These are phyloP conservation scores for Trichoderma lentiforme DNA, from an alignment of 2,329 filamentous ascomycete species.

Conservation along the genomic window DNA sequence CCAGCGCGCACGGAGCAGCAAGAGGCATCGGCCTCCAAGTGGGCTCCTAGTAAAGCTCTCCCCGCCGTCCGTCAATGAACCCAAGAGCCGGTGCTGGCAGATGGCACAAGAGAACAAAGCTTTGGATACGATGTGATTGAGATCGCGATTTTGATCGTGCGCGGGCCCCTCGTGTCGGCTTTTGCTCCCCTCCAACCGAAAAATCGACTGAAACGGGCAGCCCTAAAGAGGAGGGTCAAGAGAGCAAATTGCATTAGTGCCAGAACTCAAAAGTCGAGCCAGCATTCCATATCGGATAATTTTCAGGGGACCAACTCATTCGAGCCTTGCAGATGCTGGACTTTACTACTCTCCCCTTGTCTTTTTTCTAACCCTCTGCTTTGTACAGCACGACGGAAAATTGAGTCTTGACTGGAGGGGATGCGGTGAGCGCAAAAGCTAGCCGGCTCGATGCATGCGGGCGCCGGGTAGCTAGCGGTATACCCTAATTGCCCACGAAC, in stretches of 20 bases:
- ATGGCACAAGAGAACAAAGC: neutral
- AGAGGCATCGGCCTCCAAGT: neutral
- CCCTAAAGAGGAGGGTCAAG: neutral
- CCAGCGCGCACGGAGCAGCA: neutral
- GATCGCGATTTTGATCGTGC: constrained; percentile 1
- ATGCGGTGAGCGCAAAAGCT: constrained; percentile 16
- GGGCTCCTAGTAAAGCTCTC: neutral
- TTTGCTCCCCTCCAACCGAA: neutral
- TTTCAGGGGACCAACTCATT: neutral
- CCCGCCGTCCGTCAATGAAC: neutral
- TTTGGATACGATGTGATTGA: neutral
- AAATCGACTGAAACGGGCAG: neutral
- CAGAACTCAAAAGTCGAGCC: neutral
- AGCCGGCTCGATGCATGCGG: constrained; percentile 10
- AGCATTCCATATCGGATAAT: neutral
- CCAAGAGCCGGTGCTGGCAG: neutral
- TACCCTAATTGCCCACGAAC: constrained; percentile 1
- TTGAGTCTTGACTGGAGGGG: constrained; percentile 3
- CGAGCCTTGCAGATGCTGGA: neutral
- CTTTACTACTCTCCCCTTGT: neutral
- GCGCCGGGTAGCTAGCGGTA: neutral
- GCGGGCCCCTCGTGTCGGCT: neutral
- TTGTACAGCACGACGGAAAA: constrained; percentile 1
- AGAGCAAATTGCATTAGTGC: neutral
- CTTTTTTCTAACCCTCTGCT: neutral